Evolutionary conservation across 2,329 filamentous ascomycete species (phyloP).

Genomic region (Helicocarpus griseus): DNA sequence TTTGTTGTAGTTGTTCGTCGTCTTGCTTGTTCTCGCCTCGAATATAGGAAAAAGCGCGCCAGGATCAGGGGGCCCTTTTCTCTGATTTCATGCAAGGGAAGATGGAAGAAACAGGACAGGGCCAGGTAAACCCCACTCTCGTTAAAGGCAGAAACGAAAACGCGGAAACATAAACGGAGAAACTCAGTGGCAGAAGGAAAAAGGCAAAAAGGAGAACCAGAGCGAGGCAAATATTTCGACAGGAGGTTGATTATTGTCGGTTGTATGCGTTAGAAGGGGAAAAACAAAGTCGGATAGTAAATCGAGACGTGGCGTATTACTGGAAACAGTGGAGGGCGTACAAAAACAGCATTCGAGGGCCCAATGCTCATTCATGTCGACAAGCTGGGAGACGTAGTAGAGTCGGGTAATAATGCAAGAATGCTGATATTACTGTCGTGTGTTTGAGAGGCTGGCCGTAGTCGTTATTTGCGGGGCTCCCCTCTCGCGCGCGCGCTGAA

Average conservation of each 20-base stretch:
- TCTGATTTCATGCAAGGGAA: neutral
- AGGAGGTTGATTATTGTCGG: neutral
- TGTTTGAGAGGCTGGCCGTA: neutral
- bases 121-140: too few species aligned
- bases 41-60: too few species aligned
- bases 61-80: too few species aligned
- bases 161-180: conserved; percentile 11
- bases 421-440: conserved; percentile 1
- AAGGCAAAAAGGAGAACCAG: conserved; percentile 9
- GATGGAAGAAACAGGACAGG: neutral
- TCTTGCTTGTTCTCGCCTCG: too few species aligned
- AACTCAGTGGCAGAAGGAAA: conserved; percentile 11
- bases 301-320: too few species aligned
- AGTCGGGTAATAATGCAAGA: neutral
- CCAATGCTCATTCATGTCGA: neutral
- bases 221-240: neutral
- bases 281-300: too few species aligned
- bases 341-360: conserved; percentile 13
- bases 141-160: too few species aligned
- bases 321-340: neutral
- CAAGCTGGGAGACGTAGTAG: too few species aligned
- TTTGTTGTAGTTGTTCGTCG: too few species aligned
- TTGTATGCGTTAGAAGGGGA: conserved; percentile 11
- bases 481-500: neutral
- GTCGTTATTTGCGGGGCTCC: neutral